phyloP scores from a whole-genome alignment of 805 yeast genomes.

The Barnettozyma botsteinii region DNA sequence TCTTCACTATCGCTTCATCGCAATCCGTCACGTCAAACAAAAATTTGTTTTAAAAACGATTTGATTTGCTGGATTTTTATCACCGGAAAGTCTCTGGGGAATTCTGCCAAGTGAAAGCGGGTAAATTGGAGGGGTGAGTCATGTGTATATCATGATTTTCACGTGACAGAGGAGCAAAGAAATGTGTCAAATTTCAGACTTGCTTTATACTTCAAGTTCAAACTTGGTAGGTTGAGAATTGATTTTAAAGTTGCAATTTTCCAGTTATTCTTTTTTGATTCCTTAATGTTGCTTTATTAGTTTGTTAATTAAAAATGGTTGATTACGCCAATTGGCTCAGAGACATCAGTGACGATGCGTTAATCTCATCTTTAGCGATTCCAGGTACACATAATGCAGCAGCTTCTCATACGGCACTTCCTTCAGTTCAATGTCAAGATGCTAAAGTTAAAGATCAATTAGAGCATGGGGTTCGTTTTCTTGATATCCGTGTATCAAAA shows the following conservation, averaged over 20 bases:
- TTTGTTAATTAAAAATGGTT: constrained; percentile 16
- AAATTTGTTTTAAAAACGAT: not conserved
- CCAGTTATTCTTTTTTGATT: not conserved
- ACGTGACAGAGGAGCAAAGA: no score
- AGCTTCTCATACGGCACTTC: constrained; percentile 63
- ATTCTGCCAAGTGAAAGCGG: no score
- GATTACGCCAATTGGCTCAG: constrained; percentile 43
- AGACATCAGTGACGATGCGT: constrained; percentile 44
- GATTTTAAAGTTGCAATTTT: not conserved
- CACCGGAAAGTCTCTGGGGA: no score
- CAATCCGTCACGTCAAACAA: no score
- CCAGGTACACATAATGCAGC: constrained; percentile 89
- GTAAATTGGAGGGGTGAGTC: no score
- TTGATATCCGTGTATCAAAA: constrained; percentile 62
- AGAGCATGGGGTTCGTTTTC: constrained; percentile 66
- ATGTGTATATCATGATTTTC: no score
- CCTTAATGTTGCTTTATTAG: not conserved
- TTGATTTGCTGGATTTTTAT: not conserved
- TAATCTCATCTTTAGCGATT: constrained; percentile 49
- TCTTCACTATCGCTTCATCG: no score
- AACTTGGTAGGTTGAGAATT: no score
- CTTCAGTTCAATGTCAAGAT: constrained; percentile 75
- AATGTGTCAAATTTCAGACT: no score
- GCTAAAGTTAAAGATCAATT: constrained; percentile 55
- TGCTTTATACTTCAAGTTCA: no score